These are phyloP conservation scores for Fusarium anguioides DNA, from an alignment of 2,329 filamentous ascomycete genomes.

Conservation along the genomic window DNA sequence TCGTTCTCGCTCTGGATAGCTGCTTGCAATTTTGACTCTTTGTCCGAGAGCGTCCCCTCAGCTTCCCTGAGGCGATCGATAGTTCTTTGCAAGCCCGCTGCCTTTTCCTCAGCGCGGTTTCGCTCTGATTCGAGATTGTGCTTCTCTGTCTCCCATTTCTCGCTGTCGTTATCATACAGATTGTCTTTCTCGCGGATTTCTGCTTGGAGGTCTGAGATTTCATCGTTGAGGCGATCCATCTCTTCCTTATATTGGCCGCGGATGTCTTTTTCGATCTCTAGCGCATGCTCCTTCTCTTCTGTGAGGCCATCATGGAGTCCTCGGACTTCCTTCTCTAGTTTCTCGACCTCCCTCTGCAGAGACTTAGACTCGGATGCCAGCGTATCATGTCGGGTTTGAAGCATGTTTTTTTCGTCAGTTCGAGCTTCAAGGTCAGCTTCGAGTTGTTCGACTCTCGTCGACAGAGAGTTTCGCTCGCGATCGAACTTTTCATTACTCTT, in stretches of 20 bases:
- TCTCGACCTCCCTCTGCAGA: constrained; percentile 72
- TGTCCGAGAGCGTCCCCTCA: constrained; percentile 74
- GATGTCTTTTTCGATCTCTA: constrained; percentile 71
- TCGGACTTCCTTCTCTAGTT: constrained; percentile 58
- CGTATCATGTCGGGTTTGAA: constrained; percentile 76
- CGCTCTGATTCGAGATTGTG: constrained; percentile 73
- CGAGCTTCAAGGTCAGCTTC: constrained; percentile 69
- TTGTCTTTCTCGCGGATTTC: constrained; percentile 77
- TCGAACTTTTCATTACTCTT: constrained; percentile 48
- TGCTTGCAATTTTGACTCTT: constrained; percentile 74
- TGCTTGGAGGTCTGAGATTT: constrained; percentile 72
- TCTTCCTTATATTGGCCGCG: constrained; percentile 57
- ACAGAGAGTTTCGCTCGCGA: constrained; percentile 51
- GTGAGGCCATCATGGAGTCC: constrained; percentile 62
- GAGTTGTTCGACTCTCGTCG: constrained; percentile 64
- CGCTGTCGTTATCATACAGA: constrained; percentile 75
- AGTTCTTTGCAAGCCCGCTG: constrained; percentile 73
- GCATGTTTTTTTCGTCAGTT: constrained; percentile 73
- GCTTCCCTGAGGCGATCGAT: constrained; percentile 76
- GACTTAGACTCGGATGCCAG: constrained; percentile 72
- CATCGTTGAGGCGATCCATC: constrained; percentile 63
- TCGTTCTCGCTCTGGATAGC: constrained; percentile 77
- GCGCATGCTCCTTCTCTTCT: constrained; percentile 66
- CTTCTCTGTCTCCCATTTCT: constrained; percentile 75
- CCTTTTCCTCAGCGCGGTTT: constrained; percentile 74